A percentile compares a stretch with the other conserved stretches of the same genome.
Conservation (phyloP, 2,329 filamentous ascomycete genomes). For the Leptosphaerulina australis region DNA sequence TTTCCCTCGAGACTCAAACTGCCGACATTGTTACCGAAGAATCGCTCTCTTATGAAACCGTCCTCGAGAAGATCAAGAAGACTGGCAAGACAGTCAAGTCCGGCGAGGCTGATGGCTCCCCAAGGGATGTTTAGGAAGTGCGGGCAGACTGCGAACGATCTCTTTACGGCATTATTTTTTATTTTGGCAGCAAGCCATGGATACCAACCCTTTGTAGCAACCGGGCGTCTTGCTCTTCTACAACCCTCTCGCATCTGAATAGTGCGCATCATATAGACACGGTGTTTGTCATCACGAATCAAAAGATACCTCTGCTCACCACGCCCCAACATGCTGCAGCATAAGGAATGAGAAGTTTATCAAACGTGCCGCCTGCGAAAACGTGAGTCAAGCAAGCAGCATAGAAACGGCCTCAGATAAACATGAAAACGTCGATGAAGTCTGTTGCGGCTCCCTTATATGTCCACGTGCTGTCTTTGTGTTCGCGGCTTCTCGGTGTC, state of each 20-base stretch:
- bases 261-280: neutral
- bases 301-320: conserved; percentile 1
- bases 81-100: conserved; percentile 91
- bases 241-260: neutral
- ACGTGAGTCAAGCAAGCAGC: neutral
- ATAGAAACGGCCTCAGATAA: neutral
- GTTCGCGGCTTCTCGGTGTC: conserved; percentile 29
- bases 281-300: conserved; percentile 10
- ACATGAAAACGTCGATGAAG: neutral
- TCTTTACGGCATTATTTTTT: conserved; percentile 20
- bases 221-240: conserved; percentile 9
- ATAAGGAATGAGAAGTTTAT: neutral
- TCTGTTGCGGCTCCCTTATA: neutral
- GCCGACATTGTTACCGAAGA: conserved; percentile 76
- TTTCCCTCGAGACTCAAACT: conserved; percentile 84
- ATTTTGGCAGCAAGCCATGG: conserved; percentile 27
- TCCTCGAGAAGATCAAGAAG: conserved; percentile 89
- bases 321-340: neutral
- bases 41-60: conserved; percentile 75
- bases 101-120: conserved; percentile 69
- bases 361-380: neutral
- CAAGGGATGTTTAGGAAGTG: conserved; percentile 35
- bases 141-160: conserved; percentile 10
- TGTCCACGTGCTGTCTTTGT: conserved; percentile 9
- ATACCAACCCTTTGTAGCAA: conserved; percentile 20